Evolutionary conservation across 73 alveolate species (phyloP).

Genomic region (Paramecium tetraurelia): DNA sequence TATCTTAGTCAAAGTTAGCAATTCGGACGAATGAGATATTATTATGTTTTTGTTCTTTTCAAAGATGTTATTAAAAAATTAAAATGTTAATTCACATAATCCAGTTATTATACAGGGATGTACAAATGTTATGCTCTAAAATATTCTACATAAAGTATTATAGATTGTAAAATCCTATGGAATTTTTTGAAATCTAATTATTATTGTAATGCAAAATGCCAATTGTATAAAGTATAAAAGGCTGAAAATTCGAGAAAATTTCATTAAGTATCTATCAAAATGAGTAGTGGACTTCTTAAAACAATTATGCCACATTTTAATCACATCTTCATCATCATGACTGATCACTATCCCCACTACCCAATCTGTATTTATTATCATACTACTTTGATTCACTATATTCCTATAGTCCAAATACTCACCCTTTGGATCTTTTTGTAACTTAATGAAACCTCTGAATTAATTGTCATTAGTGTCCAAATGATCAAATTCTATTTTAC

Average conservation of each 20-base stretch:
- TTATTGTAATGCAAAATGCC: slow-evolving; percentile 13
- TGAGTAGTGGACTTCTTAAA: not conserved
- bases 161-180: not conserved
- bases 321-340: slow-evolving; percentile 22
- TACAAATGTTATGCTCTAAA: slow-evolving; percentile 19
- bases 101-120: slow-evolving; percentile 28
- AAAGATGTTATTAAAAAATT: not conserved
- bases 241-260: not conserved
- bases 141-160: not conserved
- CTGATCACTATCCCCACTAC: slow-evolving; percentile 27
- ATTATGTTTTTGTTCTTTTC: not conserved
- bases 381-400: not conserved
- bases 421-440: slow-evolving; percentile 50
- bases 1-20: not conserved
- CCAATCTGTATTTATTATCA: slow-evolving; percentile 37
- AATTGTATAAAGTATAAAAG: not conserved
- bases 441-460: slow-evolving; percentile 42
- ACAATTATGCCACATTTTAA: slow-evolving; percentile 4
- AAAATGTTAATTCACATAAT: not conserved
- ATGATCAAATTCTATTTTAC: slow-evolving; percentile 21
- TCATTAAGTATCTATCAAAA: slow-evolving; percentile 31
- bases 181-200: not conserved
- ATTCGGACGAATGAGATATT: slow-evolving; percentile 32
- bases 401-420: slow-evolving; percentile 25
- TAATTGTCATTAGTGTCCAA: not conserved